Evolutionary conservation across 2,329 filamentous ascomycete species (phyloP).

Genomic region (Acrocalymma vagum): DNA sequence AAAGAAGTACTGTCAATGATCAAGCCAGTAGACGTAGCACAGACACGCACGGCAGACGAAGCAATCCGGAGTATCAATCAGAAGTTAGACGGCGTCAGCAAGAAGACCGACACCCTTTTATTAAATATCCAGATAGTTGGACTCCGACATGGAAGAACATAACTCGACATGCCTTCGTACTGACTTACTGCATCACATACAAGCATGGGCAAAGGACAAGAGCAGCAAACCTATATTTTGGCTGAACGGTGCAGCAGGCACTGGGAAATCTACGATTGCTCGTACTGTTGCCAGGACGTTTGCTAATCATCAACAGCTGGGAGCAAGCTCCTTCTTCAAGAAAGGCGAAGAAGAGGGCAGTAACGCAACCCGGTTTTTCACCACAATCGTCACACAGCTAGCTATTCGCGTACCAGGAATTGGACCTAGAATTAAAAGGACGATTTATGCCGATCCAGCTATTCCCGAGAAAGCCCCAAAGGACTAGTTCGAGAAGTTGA

Average conservation of each 20-base stretch:
- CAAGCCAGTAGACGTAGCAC: too few relatives aligned
- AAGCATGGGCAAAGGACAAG: neutral
- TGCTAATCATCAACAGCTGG: neutral
- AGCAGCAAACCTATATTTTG: constrained; percentile 11
- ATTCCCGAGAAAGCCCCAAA: constrained; percentile 10
- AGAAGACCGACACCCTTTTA: too few relatives aligned
- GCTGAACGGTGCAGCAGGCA: constrained; percentile 29
- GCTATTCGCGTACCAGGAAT: constrained; percentile 8
- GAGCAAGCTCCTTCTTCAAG: constrained; percentile 18
- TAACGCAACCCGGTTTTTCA: too few relatives aligned
- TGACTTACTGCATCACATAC: constrained; percentile 9
- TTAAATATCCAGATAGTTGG: too few relatives aligned
- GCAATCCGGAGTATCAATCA: too few relatives aligned
- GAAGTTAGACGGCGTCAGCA: too few relatives aligned
- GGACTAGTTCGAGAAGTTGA: constrained; percentile 16
- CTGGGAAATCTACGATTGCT: constrained; percentile 17
- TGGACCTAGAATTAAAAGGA: constrained; percentile 10
- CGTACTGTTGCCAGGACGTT: constrained; percentile 19
- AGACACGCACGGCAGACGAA: too few relatives aligned
- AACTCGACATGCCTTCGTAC: constrained; percentile 4
- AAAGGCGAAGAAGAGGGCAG: constrained; percentile 5
- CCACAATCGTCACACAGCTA: constrained; percentile 19
- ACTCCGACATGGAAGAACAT: neutral
- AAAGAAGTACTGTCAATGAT: too few relatives aligned
- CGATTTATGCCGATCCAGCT: constrained; percentile 10